phyloP scores from a whole-genome alignment of 768 basidiomycete species.

The Phanerochaete carnosa region DNA sequence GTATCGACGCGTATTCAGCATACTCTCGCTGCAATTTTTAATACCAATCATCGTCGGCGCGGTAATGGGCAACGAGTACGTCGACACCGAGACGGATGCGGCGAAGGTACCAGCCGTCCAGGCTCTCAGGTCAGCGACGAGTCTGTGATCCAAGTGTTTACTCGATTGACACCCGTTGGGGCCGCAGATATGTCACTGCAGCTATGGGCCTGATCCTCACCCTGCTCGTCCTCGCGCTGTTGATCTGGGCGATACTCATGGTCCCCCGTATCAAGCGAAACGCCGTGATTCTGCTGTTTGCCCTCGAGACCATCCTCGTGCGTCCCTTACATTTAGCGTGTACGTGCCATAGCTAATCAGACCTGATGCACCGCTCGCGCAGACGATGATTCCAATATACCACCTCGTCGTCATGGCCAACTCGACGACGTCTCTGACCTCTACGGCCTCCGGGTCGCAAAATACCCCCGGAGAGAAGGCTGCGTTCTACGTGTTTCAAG shows the following conservation, averaged over 20 bases:
- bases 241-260: not conserved
- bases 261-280: not conserved
- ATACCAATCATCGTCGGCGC: slow-evolving; percentile 5
- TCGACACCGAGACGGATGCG: slow-evolving; percentile 6
- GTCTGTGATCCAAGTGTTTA: not conserved
- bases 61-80: slow-evolving; percentile 1
- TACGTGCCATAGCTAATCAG: not conserved
- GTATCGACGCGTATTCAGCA: slow-evolving; percentile 4
- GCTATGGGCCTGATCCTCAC: not conserved
- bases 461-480: slow-evolving; percentile 11
- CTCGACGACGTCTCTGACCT: not conserved
- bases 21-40: not conserved
- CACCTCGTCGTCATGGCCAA: not conserved
- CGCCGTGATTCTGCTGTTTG: not conserved
- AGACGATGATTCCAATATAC: not conserved
- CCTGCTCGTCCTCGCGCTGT: not conserved
- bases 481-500: slow-evolving; percentile 17
- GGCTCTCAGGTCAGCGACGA: not conserved
- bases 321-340: slow-evolving; percentile 3
- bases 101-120: not conserved
- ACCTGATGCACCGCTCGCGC: not conserved
- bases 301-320: slow-evolving; percentile 7
- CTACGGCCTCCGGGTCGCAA: slow-evolving; percentile 7
- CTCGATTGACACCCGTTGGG: not conserved
- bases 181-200: slow-evolving; percentile 1